These are phyloP conservation scores for Aspergillus cejpii DNA, from an alignment of 2,329 filamentous ascomycete genomes.

Conservation along the genomic window DNA sequence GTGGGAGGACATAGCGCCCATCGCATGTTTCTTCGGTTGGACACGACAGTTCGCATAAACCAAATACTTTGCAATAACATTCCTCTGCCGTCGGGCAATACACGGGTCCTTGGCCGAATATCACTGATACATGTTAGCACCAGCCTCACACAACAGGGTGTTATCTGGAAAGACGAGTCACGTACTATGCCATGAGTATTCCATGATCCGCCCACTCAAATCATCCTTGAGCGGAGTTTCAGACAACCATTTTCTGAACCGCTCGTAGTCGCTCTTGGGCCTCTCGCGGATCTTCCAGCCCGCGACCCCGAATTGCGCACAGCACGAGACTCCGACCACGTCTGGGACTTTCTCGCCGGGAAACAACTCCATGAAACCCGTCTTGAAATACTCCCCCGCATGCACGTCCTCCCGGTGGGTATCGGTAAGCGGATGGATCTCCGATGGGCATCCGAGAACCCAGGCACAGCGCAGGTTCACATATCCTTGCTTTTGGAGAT, in stretches of 20 bases:
- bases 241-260: conserved; percentile 45
- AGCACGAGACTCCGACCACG: conserved; percentile 47
- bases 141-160: background rate
- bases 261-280: conserved; percentile 44
- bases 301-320: conserved; percentile 51
- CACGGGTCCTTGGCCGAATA: conserved; percentile 52
- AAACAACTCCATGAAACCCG: conserved; percentile 47
- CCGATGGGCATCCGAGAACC: conserved; percentile 47
- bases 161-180: conserved; percentile 10
- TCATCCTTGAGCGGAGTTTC: conserved; percentile 44
- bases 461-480: conserved; percentile 50
- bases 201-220: conserved; percentile 49
- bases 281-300: conserved; percentile 43
- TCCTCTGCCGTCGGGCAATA: conserved; percentile 56
- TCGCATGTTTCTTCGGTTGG: conserved; percentile 44
- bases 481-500: conserved; percentile 47
- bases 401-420: conserved; percentile 42
- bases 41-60: conserved; percentile 49
- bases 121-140: conserved; percentile 39
- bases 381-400: conserved; percentile 45
- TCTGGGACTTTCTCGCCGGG: conserved; percentile 36
- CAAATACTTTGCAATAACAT: conserved; percentile 63
- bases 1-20: conserved; percentile 54
- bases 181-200: conserved; percentile 56
- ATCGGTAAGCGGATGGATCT: conserved; percentile 44